Conservation (phyloP, 1,139 yeast genomes). For the Trichomonascaceae sp. region DNA sequence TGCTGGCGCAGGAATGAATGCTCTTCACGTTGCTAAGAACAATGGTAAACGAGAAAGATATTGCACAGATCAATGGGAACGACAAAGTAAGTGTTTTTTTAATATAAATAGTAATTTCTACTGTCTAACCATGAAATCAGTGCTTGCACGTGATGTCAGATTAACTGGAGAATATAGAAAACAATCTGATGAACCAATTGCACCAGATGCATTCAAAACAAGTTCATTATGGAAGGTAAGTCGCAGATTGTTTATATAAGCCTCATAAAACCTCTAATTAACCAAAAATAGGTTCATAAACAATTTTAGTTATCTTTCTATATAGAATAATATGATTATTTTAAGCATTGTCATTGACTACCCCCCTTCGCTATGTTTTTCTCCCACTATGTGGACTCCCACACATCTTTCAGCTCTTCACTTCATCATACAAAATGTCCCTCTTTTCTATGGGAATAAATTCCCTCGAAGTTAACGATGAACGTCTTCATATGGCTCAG, state of each 20-base stretch:
- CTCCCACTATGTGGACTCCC: background rate
- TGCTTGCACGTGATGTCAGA: conserved; percentile 68
- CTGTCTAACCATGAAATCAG: conserved; percentile 25
- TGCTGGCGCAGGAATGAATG: conserved; percentile 48
- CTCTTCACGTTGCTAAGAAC: conserved; percentile 44
- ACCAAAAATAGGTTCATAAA: conserved; percentile 4
- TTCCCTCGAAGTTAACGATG: conserved; percentile 51
- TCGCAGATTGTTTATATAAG: background rate
- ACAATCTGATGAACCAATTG: conserved; percentile 59
- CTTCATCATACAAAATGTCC: conserved; percentile 21
- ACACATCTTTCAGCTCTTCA: background rate
- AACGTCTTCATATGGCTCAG: conserved; percentile 62
- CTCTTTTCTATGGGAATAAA: conserved; percentile 28
- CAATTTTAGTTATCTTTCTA: conserved; percentile 2
- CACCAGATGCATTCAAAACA: conserved; percentile 66
- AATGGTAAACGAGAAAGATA: conserved; percentile 51
- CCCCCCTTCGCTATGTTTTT: too few species aligned
- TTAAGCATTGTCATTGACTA: too few species aligned
- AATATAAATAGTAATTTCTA: too few species aligned
- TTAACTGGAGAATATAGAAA: conserved; percentile 70
- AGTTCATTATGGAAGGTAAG: conserved; percentile 43
- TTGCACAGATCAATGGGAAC: conserved; percentile 56
- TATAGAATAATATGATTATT: too few species aligned
- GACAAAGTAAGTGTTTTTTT: conserved; percentile 32
- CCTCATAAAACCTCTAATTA: background rate